Evolutionary conservation across 2,329 filamentous ascomycete genomes (phyloP).

Genomic region (Paraconiothyrium sp.): DNA sequence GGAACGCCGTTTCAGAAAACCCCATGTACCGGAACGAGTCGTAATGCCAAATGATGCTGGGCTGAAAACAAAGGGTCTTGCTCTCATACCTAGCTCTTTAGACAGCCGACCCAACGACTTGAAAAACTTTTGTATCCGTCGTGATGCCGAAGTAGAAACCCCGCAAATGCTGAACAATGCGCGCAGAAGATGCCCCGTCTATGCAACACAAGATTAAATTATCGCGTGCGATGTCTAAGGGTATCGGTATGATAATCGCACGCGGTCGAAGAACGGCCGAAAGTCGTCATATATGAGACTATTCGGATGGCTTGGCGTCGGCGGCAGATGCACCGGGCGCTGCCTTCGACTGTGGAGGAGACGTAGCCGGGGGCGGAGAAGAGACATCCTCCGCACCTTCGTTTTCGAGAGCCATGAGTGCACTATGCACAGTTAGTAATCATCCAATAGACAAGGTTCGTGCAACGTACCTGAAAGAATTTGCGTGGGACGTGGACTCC

Average conservation of each 20-base stretch:
- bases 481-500: slow-evolving; percentile 75
- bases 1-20: slow-evolving; percentile 19
- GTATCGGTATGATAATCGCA: slow-evolving; percentile 44
- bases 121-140: slow-evolving; percentile 37
- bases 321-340: slow-evolving; percentile 31
- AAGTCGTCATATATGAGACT: slow-evolving; percentile 42
- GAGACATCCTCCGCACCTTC: slow-evolving; percentile 67
- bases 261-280: slow-evolving; percentile 40
- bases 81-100: slow-evolving; percentile 26
- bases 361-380: slow-evolving; percentile 75
- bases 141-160: slow-evolving; percentile 33
- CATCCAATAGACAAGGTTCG: not conserved
- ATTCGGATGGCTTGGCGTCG: slow-evolving; percentile 48
- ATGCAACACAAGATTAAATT: slow-evolving; percentile 54
- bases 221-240: slow-evolving; percentile 48
- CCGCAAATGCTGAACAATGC: slow-evolving; percentile 52
- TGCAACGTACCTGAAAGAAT: slow-evolving; percentile 86
- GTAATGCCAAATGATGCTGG: slow-evolving; percentile 19
- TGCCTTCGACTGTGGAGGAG: slow-evolving; percentile 70
- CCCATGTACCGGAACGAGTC: slow-evolving; percentile 19
- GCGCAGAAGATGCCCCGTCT: slow-evolving; percentile 52
- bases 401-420: slow-evolving; percentile 62
- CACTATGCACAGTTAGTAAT: slow-evolving; percentile 51
- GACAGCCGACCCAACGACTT: slow-evolving; percentile 26
- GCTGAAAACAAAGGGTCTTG: slow-evolving; percentile 18